These are phyloP conservation scores for Botrytis tulipae DNA, from an alignment of 2,329 filamentous ascomycete species.

Conservation along the genomic window DNA sequence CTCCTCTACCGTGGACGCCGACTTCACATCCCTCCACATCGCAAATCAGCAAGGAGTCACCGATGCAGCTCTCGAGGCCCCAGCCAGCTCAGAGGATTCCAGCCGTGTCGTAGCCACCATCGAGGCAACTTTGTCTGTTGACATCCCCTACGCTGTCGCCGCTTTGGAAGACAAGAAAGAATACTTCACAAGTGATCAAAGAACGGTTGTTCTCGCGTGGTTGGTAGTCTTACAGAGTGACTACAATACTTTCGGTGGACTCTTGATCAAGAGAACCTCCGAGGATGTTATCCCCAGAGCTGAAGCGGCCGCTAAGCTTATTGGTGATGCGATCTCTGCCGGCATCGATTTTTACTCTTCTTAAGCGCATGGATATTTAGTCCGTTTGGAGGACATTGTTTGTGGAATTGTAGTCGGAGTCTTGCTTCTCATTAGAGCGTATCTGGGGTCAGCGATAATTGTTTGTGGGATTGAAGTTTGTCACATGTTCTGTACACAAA, in stretches of 20 bases:
- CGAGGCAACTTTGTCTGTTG: background rate
- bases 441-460: background rate
- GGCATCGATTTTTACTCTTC: background rate
- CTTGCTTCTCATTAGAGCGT: background rate
- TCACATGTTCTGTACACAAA: background rate
- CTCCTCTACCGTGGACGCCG: background rate
- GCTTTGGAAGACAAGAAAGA: background rate
- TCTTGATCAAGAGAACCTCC: background rate
- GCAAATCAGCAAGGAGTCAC: background rate
- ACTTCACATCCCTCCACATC: background rate
- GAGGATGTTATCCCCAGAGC: background rate
- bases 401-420: background rate
- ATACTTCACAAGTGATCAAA: background rate
- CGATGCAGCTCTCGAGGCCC: background rate
- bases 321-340: background rate
- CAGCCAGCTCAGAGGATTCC: background rate
- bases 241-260: background rate
- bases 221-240: background rate
- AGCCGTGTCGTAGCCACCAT: background rate
- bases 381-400: background rate
- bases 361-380: background rate
- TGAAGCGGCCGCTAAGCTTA: background rate
- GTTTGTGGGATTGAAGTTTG: background rate
- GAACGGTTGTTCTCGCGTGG: background rate
- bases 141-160: background rate